Conservation (phyloP, 2,329 filamentous ascomycete species). For the Talaromyces piceae region DNA sequence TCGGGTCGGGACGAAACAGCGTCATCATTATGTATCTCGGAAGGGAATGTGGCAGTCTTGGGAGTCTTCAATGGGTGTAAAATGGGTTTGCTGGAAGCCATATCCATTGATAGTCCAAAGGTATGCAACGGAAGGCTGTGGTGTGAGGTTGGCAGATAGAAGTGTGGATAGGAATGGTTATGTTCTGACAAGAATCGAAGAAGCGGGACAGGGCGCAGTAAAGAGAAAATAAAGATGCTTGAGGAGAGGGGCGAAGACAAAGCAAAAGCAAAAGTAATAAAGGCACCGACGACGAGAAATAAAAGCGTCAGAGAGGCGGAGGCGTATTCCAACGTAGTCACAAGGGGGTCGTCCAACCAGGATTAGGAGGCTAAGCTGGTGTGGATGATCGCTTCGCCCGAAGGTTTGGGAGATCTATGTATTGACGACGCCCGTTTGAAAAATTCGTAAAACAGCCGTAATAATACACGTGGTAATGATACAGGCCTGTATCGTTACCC, state of each 20-base stretch:
- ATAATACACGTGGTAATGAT: slow-evolving; percentile 2
- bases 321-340: slow-evolving; percentile 2
- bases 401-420: slow-evolving; percentile 8
- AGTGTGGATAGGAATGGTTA: neutral
- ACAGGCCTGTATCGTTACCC: slow-evolving; percentile 1
- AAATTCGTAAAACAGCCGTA: slow-evolving; percentile 4
- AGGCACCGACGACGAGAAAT: neutral
- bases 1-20: slow-evolving; percentile 44
- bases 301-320: neutral
- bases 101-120: slow-evolving; percentile 7
- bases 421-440: slow-evolving; percentile 6
- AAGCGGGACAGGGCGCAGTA: neutral
- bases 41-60: slow-evolving; percentile 41
- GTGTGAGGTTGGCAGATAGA: neutral
- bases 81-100: slow-evolving; percentile 29
- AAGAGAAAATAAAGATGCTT: neutral
- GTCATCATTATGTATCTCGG: slow-evolving; percentile 55
- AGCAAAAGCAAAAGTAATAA: neutral
- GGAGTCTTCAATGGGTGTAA: slow-evolving; percentile 38
- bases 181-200: neutral
- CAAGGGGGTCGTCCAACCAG: slow-evolving; percentile 11
- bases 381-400: slow-evolving; percentile 9
- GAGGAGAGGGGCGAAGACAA: neutral
- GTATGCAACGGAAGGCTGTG: neutral
- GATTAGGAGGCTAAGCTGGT: neutral